Base-by-base conservation (phyloP, 352 stramenopile species). In the Phytophthora rubi region DNA sequence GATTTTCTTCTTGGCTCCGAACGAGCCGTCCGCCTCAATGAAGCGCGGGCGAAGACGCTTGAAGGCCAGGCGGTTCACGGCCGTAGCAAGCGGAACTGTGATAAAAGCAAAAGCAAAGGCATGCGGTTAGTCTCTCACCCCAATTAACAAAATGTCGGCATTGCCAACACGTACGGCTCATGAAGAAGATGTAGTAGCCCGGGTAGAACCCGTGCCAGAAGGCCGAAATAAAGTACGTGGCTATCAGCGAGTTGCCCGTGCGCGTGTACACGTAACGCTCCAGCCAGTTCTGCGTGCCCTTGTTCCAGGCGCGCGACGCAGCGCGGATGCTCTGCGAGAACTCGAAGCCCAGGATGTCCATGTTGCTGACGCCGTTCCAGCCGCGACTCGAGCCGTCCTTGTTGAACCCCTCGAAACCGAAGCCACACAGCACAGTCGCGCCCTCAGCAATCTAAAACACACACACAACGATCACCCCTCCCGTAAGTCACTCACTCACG, bases 191-290 rank as follows among this genome's bases (percentile, higher is more conserved):
- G 79, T 99, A 99, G 84, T 99, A 99, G 13, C 97, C 97, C 9
- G 97, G 96, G 75, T 99, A 99, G 68, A 99, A 99, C n/a, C 97
- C 97, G 79, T 99, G 97, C 97, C 97, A 99, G 56, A 99, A 89
- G 0, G 97, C 97, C 39, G 93, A 98, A 45, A 98, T 86, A 7
- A 92, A 90, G 82, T 99, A 99, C 21, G 96, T 98, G 9, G 90
- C 92, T 28, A 97, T 58, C 7, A 99, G 73, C 58, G 88, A 98
- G 74, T 98, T 98, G 65, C 83, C 83, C 2, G 94, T 98, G 48
- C 97, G 93, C n/a, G 95, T 93, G 85, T 99, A 99, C 16, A 99
- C 97, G 79, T 99, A 99, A 45, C 93, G 91, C 65, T 98, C 93
- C 42, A 99, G 84, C 97, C 97, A 99, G 35, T 90, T 83, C 77